Evolutionary conservation across 106 monocot genomes (phyloP), one percentile per base, ranked within the genome.

Genomic region (Phalaenopsis aphrodite): DNA sequence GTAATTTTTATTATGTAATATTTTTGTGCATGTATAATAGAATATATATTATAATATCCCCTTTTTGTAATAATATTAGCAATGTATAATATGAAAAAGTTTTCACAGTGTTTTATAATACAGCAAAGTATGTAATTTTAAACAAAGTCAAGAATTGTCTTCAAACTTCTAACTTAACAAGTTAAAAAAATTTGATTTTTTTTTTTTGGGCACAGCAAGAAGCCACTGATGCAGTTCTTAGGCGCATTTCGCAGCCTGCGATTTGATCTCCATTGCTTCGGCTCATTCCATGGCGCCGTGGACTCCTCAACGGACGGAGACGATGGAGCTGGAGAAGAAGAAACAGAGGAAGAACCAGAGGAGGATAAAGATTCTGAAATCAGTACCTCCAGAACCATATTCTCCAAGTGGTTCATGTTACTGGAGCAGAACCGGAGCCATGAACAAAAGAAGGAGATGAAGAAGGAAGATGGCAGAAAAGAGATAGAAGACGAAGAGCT

Each of bases 321-420:
- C 0, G 87, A 87, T 0, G 88, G 83, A 4, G 89, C 82, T 0
- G 89, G 86, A 24, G 90, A 83, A 2, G 85, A 88, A 2, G 88
- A 79, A 7, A 84, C 80, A 42, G 86, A 88, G 0, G 88, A 86
- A 5, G 88, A 83, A 6, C 79, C 77, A 5, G 84, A 82, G 24
- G 74, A 71, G 17, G 58, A 74, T 17, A 84, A 83, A 47, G 43
- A 79, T 39, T 75, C 64, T 8, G 81, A 82, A 46, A 61, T 48
- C 1, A 75, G 78, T 75, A 23, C 56, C 15, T 80, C 89, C 0
- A 73, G 55, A 16, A 84, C 41, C 57, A 61, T 82, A n/a, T 83
- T 94, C 43, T 88, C 90, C 8, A 90, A 92, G 76, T 95, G 92
- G 95, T 89, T 95, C 80, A 92, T 87, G 95, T 78, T 88, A 17